phyloP scores from a whole-genome alignment of 352 stramenopile species.

The Phytophthora macrochlamydospora region DNA sequence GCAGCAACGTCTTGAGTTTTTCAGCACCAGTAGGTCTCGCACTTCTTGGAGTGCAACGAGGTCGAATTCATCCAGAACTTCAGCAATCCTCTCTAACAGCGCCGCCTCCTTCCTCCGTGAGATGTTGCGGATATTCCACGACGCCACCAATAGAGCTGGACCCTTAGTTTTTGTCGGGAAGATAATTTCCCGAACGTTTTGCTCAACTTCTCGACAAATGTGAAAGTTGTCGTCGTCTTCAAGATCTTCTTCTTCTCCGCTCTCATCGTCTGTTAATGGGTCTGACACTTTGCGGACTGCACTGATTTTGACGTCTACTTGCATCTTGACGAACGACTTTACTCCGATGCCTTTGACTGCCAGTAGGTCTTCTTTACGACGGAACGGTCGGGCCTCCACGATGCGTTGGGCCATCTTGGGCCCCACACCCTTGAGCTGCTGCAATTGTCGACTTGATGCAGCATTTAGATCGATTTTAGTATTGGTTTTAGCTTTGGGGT shows the following conservation, averaged over 20 bases:
- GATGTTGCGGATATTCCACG: constrained; percentile 82
- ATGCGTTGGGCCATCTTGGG: constrained; percentile 47
- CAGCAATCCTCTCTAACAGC: constrained; percentile 50
- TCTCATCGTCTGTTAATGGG: constrained; percentile 1
- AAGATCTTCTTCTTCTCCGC: neutral
- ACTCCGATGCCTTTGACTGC: constrained; percentile 51
- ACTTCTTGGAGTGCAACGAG: constrained; percentile 71
- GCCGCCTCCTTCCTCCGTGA: constrained; percentile 48
- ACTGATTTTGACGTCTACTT: constrained; percentile 23
- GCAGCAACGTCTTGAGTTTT: constrained; percentile 60
- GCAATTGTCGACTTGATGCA: constrained; percentile 42
- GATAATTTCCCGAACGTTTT: constrained; percentile 40
- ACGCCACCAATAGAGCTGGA: constrained; percentile 51
- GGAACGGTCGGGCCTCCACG: constrained; percentile 49
- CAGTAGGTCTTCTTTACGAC: constrained; percentile 52
- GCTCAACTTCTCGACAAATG: constrained; percentile 42
- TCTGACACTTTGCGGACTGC: constrained; percentile 10
- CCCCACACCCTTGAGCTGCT: constrained; percentile 48
- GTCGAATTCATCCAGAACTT: constrained; percentile 64
- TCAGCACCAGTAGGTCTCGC: constrained; percentile 66
- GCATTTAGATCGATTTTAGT: constrained; percentile 53
- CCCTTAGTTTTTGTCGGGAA: constrained; percentile 16
- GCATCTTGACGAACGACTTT: constrained; percentile 49
- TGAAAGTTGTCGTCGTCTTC: constrained; percentile 19
- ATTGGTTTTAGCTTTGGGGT: constrained; percentile 6